phyloP scores from a whole-genome alignment of 1,284 basidiomycete genomes.

The Trichosporon coremiiforme region DNA sequence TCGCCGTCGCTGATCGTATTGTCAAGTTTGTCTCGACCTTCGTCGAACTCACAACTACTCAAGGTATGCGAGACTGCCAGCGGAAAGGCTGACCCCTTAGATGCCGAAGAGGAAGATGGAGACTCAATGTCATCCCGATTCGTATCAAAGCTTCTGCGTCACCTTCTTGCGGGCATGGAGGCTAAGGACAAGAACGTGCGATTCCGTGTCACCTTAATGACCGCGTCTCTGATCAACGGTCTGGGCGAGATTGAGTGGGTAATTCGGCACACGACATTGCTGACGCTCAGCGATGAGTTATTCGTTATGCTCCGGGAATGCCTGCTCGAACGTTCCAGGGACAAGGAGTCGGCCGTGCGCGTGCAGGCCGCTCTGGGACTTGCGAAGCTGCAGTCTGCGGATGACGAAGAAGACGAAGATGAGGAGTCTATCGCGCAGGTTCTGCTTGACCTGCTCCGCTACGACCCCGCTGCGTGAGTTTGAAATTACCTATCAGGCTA shows the following conservation, averaged over 20 bases:
- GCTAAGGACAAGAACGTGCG: conserved; percentile 89
- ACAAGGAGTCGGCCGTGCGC: conserved; percentile 82
- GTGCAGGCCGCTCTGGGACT: conserved; percentile 83
- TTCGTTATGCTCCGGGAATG: conserved; percentile 69
- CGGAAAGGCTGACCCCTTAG: conserved; percentile 36
- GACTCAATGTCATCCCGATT: conserved; percentile 75
- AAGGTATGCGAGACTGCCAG: conserved; percentile 62
- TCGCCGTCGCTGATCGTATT: conserved; percentile 73
- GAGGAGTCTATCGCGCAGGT: conserved; percentile 69
- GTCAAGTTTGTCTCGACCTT: conserved; percentile 85
- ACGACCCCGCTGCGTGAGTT: conserved; percentile 77
- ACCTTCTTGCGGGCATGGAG: conserved; percentile 77
- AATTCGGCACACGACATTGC: accelerated
- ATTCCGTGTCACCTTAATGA: conserved; percentile 74
- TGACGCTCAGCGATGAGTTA: conserved; percentile 69
- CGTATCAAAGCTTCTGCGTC: conserved; percentile 69
- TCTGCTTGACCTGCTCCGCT: conserved; percentile 70
- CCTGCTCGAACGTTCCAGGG: conserved; percentile 75
- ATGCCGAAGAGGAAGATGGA: conserved; percentile 66
- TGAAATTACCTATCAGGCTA: background rate
- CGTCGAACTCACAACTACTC: conserved; percentile 74
- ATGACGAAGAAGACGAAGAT: conserved; percentile 71
- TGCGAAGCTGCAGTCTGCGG: conserved; percentile 76
- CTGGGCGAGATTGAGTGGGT: conserved; percentile 82
- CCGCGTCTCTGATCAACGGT: conserved; percentile 77